Evolutionary conservation across 2,329 filamentous ascomycete genomes (phyloP), one percentile per base, ranked within the genome.

Genomic region (Hansfordia pulvinata): DNA sequence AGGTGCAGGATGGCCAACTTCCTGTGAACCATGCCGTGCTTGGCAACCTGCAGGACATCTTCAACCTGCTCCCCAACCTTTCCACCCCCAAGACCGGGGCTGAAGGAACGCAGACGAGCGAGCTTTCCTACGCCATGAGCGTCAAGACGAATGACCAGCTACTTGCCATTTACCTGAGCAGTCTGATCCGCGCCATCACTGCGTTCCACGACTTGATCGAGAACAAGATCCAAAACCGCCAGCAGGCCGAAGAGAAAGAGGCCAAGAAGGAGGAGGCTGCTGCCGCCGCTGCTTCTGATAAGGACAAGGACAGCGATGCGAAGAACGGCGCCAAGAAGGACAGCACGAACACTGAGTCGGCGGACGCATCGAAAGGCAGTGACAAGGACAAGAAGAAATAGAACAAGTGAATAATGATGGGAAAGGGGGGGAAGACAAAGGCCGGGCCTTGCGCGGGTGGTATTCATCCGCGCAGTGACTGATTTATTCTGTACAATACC

Each of bases 131-230:
- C 35, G 86, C 90, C 19, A 93, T 98, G 85, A 93, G 84, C 58
- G 74, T 93, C 60, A 98, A 98, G 72, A 96, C 88, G 32, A 98
- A 98, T 49, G 90, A 98, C 53, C 90, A 98, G 61, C 71, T 98
- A 38, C 94, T 98, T 82, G 76, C 86, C 27, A 96, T 98, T 52
- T 98, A 98, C 56, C 67, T 98, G 29, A 93, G 83, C 59, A 93
- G 83, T 60, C 62, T 96, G 62, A 96, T 98, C 56, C 73, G 90
- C 34, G 90, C 90, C 30, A 98, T 98, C 48, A 96, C 90, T 9
- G 90, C 90, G 6, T 98, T 96, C 76, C 90, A 98, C 54, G 90
- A 98, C 51, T 61, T 98, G 40, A 98, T 98, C 40, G 90, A 98
- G 64, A 98, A 98, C 65, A 98, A 98, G 70, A 94, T 96, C 41